Conservation (phyloP, 1,139 yeast species). For the Lodderomyces metapsilosis region DNA sequence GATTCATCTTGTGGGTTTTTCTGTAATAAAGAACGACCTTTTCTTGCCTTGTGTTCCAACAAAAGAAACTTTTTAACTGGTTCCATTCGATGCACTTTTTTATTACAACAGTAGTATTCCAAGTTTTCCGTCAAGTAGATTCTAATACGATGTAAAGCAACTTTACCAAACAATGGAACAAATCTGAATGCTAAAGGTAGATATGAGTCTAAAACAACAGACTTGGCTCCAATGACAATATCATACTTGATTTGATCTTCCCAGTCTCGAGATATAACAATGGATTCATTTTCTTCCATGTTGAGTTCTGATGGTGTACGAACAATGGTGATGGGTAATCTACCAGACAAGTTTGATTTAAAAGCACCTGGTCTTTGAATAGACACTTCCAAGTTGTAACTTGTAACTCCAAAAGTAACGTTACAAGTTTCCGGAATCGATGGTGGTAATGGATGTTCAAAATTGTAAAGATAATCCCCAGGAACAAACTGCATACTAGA, state of each 20-base stretch:
- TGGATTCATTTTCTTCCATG: slow-evolving; percentile 89
- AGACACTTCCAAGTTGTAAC: slow-evolving; percentile 64
- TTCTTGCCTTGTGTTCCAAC: slow-evolving; percentile 73
- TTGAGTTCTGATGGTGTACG: slow-evolving; percentile 77
- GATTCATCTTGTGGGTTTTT: slow-evolving; percentile 11
- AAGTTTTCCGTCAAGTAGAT: slow-evolving; percentile 83
- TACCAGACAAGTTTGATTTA: slow-evolving; percentile 69
- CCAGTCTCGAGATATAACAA: slow-evolving; percentile 88
- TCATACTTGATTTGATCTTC: slow-evolving; percentile 89
- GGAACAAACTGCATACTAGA: slow-evolving; percentile 48
- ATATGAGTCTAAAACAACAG: slow-evolving; percentile 77
- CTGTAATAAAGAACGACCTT: slow-evolving; percentile 41
- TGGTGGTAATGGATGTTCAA: slow-evolving; percentile 84
- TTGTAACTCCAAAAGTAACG: slow-evolving; percentile 80
- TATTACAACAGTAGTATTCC: slow-evolving; percentile 83
- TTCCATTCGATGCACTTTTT: slow-evolving; percentile 88
- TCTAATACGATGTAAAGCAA: slow-evolving; percentile 80
- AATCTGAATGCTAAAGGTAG: slow-evolving; percentile 82
- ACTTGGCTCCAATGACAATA: slow-evolving; percentile 84
- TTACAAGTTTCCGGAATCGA: slow-evolving; percentile 77
- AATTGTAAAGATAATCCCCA: slow-evolving; percentile 89
- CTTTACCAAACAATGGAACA: slow-evolving; percentile 79
- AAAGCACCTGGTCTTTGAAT: slow-evolving; percentile 82
- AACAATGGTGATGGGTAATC: slow-evolving; percentile 62
- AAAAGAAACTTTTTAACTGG: slow-evolving; percentile 79